A percentile compares a stretch with the other conserved stretches of the same genome.
Evolutionary conservation across 192 early-diverging fungal species (phyloP).

Genomic region (Rhizoclosmatium sp.): DNA sequence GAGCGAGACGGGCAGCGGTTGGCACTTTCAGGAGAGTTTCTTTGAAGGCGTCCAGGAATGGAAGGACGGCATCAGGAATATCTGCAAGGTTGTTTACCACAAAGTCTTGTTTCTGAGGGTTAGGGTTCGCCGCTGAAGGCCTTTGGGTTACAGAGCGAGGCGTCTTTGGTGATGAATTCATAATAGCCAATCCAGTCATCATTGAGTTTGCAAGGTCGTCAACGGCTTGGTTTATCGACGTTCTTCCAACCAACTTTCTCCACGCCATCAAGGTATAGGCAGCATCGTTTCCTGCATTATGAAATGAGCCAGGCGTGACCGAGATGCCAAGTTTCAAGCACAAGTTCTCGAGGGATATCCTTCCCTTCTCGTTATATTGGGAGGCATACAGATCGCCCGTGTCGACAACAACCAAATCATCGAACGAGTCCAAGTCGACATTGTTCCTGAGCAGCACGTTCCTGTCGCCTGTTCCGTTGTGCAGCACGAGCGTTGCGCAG

Average conservation of each 20-base stretch:
- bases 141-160: not conserved
- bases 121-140: not conserved
- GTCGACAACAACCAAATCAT: not conserved
- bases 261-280: slow-evolving; percentile 19
- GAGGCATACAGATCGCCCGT: not conserved
- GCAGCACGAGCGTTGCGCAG: slow-evolving; percentile 18
- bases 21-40: not conserved
- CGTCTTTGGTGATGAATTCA: not conserved
- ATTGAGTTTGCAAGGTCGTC: not conserved
- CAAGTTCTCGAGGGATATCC: not conserved
- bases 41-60: slow-evolving; percentile 15
- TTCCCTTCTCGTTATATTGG: not conserved
- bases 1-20: not conserved
- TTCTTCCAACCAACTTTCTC: not conserved
- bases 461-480: slow-evolving; percentile 19
- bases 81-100: not conserved
- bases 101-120: not conserved
- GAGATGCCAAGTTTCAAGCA: not conserved
- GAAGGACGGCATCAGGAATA: not conserved
- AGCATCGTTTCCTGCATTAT: slow-evolving; percentile 30
- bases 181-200: not conserved
- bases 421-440: not conserved
- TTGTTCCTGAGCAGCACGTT: not conserved
- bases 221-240: not conserved
- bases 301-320: not conserved